Evolutionary conservation across 1,284 basidiomycete genomes (phyloP), one percentile per base, ranked within the genome.

Genomic region (Austroboletus niveus): DNA sequence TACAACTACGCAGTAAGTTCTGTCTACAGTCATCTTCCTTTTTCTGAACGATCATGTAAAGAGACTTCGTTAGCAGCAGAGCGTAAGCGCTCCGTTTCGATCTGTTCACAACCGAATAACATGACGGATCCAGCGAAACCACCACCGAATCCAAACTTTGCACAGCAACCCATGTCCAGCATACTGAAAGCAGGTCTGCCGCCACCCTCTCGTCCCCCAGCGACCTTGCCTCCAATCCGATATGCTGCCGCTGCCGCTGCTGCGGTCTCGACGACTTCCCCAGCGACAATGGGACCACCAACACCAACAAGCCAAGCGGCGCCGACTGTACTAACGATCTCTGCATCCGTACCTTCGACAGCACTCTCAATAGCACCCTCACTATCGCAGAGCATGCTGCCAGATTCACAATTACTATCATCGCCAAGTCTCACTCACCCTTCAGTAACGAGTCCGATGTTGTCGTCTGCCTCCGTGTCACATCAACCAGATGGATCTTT

Each of bases 181-280:
- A 82, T 92, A 56, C 70, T 92, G 55, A 92, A 91, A 69, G 80
- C 81, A 48, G 80, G 84, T 31, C 68, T 87, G 27, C 79, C 77
- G 24, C 70, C 80, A 43, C 69, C 76, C 55, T 74, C 82, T 52
- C 77, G 78, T 20, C 72, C 79, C 32, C 73, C 79, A 60, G 74
- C 76, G n/a, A 69, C 80, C 20, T 67, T 91, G 47, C 89, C 93
- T 27, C 90, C 93, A 10, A 92, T 96, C 64, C 81, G 90, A 46
- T 98, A 98, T 65, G 91, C 95, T 32, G 85, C 92, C 8, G 94
- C 93, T 0, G 94, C 94, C 2, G 94, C 93, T 1, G 93, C 92
- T 0, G 92, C 90, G 4, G 88, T 89, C 14, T 71, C 78, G 20
- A 59, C 60, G n/a, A 48, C 52, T 8, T 53, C 61, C 31, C 62